Conservation (phyloP, 106 monocot genomes). For the Narthecium ossifragum region DNA sequence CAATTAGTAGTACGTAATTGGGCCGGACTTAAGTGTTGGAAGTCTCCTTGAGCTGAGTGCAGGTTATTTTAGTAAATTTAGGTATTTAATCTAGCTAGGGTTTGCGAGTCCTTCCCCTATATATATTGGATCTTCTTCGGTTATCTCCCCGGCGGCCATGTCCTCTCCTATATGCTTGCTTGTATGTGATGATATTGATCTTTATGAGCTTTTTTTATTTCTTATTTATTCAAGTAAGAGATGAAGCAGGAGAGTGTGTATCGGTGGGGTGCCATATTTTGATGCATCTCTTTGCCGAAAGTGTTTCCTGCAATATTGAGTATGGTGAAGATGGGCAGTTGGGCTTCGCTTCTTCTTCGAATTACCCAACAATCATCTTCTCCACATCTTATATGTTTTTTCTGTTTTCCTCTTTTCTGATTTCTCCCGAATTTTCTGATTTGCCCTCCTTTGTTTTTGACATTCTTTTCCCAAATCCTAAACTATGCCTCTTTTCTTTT, state of each 20-base stretch:
- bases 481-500: neutral
- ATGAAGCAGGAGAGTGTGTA: neutral
- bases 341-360: neutral
- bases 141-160: too few relatives aligned
- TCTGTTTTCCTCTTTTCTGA: neutral
- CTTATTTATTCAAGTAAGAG: too few relatives aligned
- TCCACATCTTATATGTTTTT: neutral
- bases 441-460: neutral
- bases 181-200: too few relatives aligned
- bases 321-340: slow-evolving; percentile 1
- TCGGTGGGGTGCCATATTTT: neutral
- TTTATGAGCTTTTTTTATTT: too few relatives aligned
- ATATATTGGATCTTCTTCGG: too few relatives aligned
- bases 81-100: too few relatives aligned
- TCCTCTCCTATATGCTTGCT: too few relatives aligned
- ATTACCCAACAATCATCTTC: slow-evolving; percentile 1
- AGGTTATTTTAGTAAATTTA: too few relatives aligned
- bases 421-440: neutral
- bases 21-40: too few relatives aligned
- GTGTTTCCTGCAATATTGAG: neutral
- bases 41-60: too few relatives aligned
- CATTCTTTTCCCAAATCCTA: neutral
- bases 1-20: too few relatives aligned
- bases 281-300: slow-evolving; percentile 2
- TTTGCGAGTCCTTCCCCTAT: too few relatives aligned